phyloP scores from a whole-genome alignment of 345 rosid genomes.

The Hevea brasiliensis region DNA sequence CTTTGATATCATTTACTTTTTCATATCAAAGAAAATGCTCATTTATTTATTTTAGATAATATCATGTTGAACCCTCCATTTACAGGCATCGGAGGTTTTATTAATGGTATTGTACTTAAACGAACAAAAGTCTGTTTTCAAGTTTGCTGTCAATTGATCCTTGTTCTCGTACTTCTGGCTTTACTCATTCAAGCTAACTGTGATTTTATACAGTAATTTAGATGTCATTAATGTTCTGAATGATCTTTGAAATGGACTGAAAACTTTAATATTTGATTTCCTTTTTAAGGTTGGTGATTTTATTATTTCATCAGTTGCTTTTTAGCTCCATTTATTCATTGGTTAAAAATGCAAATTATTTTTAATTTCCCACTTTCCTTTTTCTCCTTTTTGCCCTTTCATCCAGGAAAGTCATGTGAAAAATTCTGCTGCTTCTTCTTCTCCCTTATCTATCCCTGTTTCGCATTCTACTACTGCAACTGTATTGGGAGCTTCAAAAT shows the following conservation, averaged over 20 bases:
- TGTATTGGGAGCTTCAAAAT: conserved; percentile 37
- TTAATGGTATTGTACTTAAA: neutral
- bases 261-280: neutral
- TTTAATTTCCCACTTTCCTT: neutral
- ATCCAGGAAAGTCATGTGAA: conserved; percentile 17
- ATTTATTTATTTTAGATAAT: neutral
- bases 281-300: neutral
- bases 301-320: neutral
- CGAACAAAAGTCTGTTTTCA: neutral
- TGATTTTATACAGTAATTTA: neutral
- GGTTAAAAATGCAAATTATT: neutral
- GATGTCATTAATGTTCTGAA: neutral
- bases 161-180: conserved; percentile 1
- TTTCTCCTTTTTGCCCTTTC: neutral
- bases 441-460: conserved; percentile 34
- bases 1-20: neutral
- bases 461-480: conserved; percentile 34
- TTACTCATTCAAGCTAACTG: neutral
- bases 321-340: neutral
- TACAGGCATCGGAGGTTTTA: neutral
- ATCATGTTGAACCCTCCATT: neutral
- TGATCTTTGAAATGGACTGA: neutral
- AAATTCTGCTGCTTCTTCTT: conserved; percentile 33
- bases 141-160: neutral
- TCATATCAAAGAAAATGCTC: neutral